phyloP scores from a whole-genome alignment of 768 basidiomycete genomes.

The Atractiella rhizophila region DNA sequence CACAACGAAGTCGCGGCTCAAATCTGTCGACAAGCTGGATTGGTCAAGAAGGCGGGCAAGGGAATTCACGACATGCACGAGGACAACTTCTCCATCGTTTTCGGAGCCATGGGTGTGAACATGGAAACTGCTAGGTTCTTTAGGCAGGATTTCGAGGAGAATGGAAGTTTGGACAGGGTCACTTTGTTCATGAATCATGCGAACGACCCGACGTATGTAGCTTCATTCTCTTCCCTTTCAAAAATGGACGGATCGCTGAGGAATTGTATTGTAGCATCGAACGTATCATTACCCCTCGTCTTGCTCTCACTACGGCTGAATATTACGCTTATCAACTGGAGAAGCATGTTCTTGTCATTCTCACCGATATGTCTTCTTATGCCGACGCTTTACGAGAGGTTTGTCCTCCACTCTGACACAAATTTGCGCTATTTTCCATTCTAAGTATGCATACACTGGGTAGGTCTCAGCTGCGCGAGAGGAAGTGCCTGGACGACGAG shows the following conservation, averaged over 20 bases:
- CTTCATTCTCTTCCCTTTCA: neutral
- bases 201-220: slow-evolving; percentile 62
- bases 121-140: slow-evolving; percentile 99
- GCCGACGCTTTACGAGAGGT: slow-evolving; percentile 88
- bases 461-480: slow-evolving; percentile 97
- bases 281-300: slow-evolving; percentile 94
- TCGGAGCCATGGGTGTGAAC: slow-evolving; percentile 99
- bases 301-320: slow-evolving; percentile 92
- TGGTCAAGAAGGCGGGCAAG: slow-evolving; percentile 59
- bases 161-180: slow-evolving; percentile 86
- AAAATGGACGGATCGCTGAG: neutral
- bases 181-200: slow-evolving; percentile 96
- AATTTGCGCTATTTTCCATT: slow-evolving; percentile 7
- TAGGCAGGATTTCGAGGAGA: slow-evolving; percentile 98
- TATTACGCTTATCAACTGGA: slow-evolving; percentile 99
- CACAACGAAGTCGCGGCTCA: slow-evolving; percentile 99
- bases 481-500: slow-evolving; percentile 96
- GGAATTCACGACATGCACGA: slow-evolving; percentile 96
- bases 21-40: slow-evolving; percentile 95
- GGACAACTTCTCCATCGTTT: slow-evolving; percentile 99
- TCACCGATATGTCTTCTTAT: slow-evolving; percentile 98
- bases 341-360: slow-evolving; percentile 95
- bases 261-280: slow-evolving; percentile 35
- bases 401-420: slow-evolving; percentile 19
- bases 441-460: slow-evolving; percentile 23